Percentiles rank a stretch among this genome's conserved stretches.
Conservation (phyloP, 305 asterid species). For the Rubia occidens region DNA sequence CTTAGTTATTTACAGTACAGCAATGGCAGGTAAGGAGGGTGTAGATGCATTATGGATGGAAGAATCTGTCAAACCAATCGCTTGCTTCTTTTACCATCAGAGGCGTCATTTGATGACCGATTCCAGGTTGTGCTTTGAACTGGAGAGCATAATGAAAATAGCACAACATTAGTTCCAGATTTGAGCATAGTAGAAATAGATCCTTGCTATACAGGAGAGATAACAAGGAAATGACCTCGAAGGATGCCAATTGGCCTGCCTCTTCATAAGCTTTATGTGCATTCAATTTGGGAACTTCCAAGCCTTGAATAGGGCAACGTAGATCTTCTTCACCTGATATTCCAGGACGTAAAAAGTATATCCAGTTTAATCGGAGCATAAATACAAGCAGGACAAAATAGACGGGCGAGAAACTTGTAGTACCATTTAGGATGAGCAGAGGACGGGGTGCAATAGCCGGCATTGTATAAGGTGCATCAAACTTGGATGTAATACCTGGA, state of each 20-base stretch:
- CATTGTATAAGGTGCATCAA: slow-evolving; percentile 66
- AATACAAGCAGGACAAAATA: slow-evolving; percentile 1
- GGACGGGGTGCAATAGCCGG: slow-evolving; percentile 77
- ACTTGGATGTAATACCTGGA: slow-evolving; percentile 66
- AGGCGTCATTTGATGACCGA: slow-evolving; percentile 68
- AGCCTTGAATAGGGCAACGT: slow-evolving; percentile 68
- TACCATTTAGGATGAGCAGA: slow-evolving; percentile 73
- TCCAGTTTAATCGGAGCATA: slow-evolving; percentile 13
- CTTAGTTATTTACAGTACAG: background rate
- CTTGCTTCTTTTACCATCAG: slow-evolving; percentile 84
- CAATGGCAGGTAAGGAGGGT: background rate
- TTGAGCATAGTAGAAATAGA: background rate
- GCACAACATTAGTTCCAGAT: background rate
- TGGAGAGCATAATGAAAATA: slow-evolving; percentile 18
- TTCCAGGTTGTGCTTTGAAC: slow-evolving; percentile 53
- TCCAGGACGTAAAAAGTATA: slow-evolving; percentile 1
- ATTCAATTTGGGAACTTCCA: slow-evolving; percentile 46
- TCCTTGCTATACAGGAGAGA: background rate
- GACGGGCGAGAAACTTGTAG: slow-evolving; percentile 17
- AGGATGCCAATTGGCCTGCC: slow-evolving; percentile 25
- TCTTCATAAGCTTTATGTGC: slow-evolving; percentile 30
- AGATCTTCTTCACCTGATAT: slow-evolving; percentile 62
- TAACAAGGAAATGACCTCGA: slow-evolving; percentile 38
- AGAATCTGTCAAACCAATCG: slow-evolving; percentile 74
- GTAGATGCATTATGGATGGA: slow-evolving; percentile 5